A percentile compares a stretch with the other conserved stretches of the same genome.
Evolutionary conservation across 2,329 filamentous ascomycete genomes (phyloP).

Genomic region (Cladosporium colombiae): DNA sequence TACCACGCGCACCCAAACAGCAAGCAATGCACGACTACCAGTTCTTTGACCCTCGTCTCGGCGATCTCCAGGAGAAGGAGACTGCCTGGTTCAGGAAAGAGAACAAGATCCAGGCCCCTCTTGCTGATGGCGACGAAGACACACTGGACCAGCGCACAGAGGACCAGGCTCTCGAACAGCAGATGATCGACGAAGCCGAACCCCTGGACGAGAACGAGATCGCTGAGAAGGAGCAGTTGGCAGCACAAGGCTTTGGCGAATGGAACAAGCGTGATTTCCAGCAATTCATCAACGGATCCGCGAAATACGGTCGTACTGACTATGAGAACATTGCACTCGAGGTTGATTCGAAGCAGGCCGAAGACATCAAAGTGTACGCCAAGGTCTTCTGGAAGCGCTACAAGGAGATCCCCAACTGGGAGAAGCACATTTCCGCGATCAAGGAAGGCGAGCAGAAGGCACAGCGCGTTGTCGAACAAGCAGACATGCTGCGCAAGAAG

Average conservation of each 20-base stretch:
- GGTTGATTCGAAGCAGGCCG: constrained; percentile 82
- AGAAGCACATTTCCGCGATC: constrained; percentile 84
- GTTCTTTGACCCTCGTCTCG: constrained; percentile 83
- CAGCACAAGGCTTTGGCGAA: constrained; percentile 81
- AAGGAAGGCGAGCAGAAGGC: constrained; percentile 91
- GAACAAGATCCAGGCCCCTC: constrained; percentile 88
- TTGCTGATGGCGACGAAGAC: constrained; percentile 88
- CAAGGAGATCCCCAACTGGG: constrained; percentile 83
- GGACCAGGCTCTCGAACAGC: constrained; percentile 82
- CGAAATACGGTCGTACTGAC: constrained; percentile 84
- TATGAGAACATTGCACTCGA: constrained; percentile 84
- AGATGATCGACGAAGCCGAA: constrained; percentile 88
- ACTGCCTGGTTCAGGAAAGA: constrained; percentile 95
- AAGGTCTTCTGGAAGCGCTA: constrained; percentile 97
- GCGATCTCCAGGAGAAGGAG: constrained; percentile 91
- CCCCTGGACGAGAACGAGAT: constrained; percentile 87
- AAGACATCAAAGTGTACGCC: constrained; percentile 87
- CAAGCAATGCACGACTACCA: constrained; percentile 93
- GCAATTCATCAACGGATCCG: constrained; percentile 94
- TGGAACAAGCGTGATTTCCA: constrained; percentile 99
- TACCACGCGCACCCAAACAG: constrained; percentile 93
- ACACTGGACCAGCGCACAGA: constrained; percentile 81
- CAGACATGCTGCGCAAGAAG: constrained; percentile 92
- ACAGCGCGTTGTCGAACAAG: constrained; percentile 85
- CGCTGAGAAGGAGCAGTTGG: constrained; percentile 79